phyloP scores from a whole-genome alignment of 208 protist genomes.

The Phytomonas francai region DNA sequence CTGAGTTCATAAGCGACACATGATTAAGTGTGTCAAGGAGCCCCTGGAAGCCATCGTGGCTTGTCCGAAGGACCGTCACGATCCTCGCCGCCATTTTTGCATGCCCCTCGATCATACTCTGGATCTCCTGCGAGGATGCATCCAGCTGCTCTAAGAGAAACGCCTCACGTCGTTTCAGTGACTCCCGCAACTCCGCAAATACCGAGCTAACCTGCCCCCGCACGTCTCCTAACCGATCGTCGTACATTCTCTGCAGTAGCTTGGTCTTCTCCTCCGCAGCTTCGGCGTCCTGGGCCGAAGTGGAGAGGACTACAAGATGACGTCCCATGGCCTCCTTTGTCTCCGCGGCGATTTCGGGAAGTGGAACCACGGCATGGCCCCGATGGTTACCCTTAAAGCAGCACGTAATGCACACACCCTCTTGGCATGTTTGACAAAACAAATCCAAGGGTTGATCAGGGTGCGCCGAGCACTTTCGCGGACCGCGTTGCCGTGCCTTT shows the following conservation, averaged over 20 bases:
- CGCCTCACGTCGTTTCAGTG: constrained; percentile 40
- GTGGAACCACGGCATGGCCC: constrained; percentile 40
- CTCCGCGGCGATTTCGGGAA: constrained; percentile 24
- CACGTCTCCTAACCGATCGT: constrained; percentile 14
- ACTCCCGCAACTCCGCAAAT: constrained; percentile 26
- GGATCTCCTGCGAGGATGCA: constrained; percentile 8
- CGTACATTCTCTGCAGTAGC: constrained; percentile 15
- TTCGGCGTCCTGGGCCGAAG: constrained; percentile 5
- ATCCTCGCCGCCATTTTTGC: background rate
- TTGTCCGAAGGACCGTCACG: constrained; percentile 5
- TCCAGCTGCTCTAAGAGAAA: constrained; percentile 16
- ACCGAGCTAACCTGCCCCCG: constrained; percentile 23
- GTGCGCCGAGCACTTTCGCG: constrained; percentile 30
- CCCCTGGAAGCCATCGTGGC: constrained; percentile 7
- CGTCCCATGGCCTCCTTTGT: constrained; percentile 7
- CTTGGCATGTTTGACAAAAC: constrained; percentile 54
- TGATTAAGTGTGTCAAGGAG: constrained; percentile 9
- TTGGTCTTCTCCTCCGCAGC: constrained; percentile 5
- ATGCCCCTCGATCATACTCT: background rate
- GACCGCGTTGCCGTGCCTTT: constrained; percentile 17
- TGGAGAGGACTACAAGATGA: constrained; percentile 16
- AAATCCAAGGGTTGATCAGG: constrained; percentile 42
- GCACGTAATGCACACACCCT: constrained; percentile 54
- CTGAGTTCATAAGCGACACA: background rate
- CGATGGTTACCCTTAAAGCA: constrained; percentile 64